Evolutionary conservation across 768 basidiomycete species (phyloP), one percentile per base, ranked within the genome.

Genomic region (Lyophyllum decastes): DNA sequence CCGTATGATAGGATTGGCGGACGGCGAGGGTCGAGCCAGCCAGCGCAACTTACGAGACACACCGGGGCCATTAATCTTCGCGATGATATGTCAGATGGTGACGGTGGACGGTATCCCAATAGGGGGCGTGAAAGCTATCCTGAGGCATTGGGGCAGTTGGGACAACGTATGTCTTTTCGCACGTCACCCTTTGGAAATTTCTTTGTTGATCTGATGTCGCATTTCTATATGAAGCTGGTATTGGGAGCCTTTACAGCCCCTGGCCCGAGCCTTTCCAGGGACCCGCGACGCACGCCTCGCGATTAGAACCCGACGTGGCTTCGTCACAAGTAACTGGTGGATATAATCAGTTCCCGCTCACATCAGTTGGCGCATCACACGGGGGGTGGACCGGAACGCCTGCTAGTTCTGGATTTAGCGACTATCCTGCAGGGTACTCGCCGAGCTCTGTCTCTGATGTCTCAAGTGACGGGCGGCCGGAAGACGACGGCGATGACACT

Each of bases 401-500:
- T 38, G 51, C 52, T 3, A 38, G 49, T 22, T 55, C 48, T 19
- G 57, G 51, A 40, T 48, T 40, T 47, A 48, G 54, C 48, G 61
- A 62, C 46, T 49, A 56, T 51, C 55, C 55, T n/a, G 50, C 59
- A 22, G 60, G 46, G 26, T 54, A 61, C 55, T 66, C 65, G 21
- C 60, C 63, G 30, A 61, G 60, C 59, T 60, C 64, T 33, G 33
- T 64, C 38, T 61, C 64, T 47, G 66, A 65, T 21, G 50, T 47
- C 25, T 61, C 65, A 5, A 64, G 68, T 54, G 66, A 63, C 40
- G 58, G 59, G 12, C 62, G 61, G 24, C 61, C 60, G 14, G 67
- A 68, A n/a, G 68, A 63, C 24, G 67, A 64, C 38, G 66, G 61
- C 48, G 66, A 64, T 21, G 70, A 70, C 17, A 62, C 66, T 25